phyloP scores from a whole-genome alignment of 768 basidiomycete species.

The Agaricus sinodeliciosus region DNA sequence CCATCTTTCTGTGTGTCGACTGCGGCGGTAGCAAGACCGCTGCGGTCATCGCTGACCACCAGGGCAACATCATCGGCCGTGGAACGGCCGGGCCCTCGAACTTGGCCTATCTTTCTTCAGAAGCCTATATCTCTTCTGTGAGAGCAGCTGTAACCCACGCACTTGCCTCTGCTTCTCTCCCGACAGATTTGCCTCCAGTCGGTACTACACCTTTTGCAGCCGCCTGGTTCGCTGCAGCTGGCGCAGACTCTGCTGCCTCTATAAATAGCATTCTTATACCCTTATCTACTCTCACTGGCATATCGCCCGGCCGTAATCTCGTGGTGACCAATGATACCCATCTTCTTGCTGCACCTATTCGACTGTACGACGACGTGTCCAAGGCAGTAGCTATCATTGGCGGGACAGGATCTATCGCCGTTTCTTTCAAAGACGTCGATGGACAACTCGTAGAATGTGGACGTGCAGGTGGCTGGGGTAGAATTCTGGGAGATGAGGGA shows the following conservation, averaged over 20 bases:
- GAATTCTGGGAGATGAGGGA: constrained; percentile 82
- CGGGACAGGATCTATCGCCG: constrained; percentile 77
- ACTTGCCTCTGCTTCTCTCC: constrained; percentile 33
- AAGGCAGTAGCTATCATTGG: constrained; percentile 69
- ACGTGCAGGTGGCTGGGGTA: constrained; percentile 76
- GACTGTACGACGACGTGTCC: constrained; percentile 48
- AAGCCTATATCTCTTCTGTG: constrained; percentile 53
- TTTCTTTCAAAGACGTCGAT: constrained; percentile 47
- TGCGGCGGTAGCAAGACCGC: constrained; percentile 89
- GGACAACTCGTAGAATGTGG: constrained; percentile 53
- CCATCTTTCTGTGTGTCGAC: constrained; percentile 76
- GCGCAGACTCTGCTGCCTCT: constrained; percentile 68
- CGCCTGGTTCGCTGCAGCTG: constrained; percentile 82
- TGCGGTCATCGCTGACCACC: constrained; percentile 53
- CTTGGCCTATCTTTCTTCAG: constrained; percentile 67
- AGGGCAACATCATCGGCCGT: constrained; percentile 59
- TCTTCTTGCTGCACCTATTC: constrained; percentile 76
- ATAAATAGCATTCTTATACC: constrained; percentile 46
- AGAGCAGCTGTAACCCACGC: constrained; percentile 45
- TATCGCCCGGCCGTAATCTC: constrained; percentile 50
- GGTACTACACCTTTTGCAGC: constrained; percentile 42
- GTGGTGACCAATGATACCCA: constrained; percentile 77
- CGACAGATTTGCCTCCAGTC: constrained; percentile 14
- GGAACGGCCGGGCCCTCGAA: constrained; percentile 78
- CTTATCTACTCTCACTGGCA: constrained; percentile 49